Conservation (phyloP, 352 stramenopile species). For the Phytopythium chamaehyphon region DNA sequence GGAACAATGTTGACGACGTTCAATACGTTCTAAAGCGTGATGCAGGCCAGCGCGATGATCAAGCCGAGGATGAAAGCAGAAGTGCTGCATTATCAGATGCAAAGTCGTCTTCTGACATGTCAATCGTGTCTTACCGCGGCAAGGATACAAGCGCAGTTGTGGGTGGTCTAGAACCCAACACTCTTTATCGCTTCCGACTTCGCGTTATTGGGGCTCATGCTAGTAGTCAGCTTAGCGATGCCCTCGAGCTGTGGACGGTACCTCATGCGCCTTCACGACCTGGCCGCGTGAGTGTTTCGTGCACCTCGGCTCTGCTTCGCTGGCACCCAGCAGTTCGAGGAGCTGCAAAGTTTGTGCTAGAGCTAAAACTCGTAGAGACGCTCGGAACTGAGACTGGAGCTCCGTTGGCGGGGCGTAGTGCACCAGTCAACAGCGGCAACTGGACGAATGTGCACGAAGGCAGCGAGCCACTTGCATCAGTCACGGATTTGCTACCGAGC, state of each 20-base stretch:
- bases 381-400: conserved; percentile 10
- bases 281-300: conserved; percentile 48
- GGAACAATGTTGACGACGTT: conserved; percentile 72
- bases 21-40: conserved; percentile 85
- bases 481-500: conserved; percentile 66
- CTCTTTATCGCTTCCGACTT: conserved; percentile 79
- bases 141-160: conserved; percentile 36
- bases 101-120: conserved; percentile 33
- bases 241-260: conserved; percentile 66
- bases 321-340: conserved; percentile 80
- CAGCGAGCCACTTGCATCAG: conserved; percentile 50
- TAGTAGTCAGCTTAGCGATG: conserved; percentile 71
- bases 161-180: conserved; percentile 78
- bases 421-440: conserved; percentile 12
- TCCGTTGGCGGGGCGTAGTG: neutral
- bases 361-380: conserved; percentile 71
- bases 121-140: conserved; percentile 72
- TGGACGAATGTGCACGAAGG: conserved; percentile 85
- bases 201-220: conserved; percentile 71
- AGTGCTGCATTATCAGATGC: neutral
- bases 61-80: conserved; percentile 7
- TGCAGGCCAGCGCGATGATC: conserved; percentile 11
- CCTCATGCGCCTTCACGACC: conserved; percentile 50
- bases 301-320: conserved; percentile 53
- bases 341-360: conserved; percentile 66